Percentiles rank a stretch among this genome's conserved stretches.
Conservation (phyloP, 2,329 filamentous ascomycete genomes). For the Sporothrix schenckii region DNA sequence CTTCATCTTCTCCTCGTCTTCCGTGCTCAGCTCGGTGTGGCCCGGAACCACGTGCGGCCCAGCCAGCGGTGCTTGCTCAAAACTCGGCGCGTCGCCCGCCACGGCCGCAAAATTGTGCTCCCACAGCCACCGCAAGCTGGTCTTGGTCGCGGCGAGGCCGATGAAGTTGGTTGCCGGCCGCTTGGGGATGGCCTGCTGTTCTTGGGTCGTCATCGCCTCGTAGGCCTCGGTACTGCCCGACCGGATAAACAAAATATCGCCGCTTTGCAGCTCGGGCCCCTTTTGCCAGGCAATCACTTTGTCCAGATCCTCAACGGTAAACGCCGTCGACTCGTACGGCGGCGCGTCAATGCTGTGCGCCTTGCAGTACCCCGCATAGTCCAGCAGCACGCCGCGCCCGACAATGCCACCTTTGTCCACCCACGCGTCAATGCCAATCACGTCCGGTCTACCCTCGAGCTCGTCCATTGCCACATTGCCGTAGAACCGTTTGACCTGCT, state of each 20-base stretch:
- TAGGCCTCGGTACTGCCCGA: constrained; percentile 44
- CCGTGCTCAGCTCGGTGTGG: constrained; percentile 28
- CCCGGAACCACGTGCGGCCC: constrained; percentile 30
- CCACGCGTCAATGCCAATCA: constrained; percentile 35
- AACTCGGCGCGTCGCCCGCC: constrained; percentile 49
- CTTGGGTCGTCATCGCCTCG: constrained; percentile 36
- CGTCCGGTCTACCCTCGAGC: constrained; percentile 28
- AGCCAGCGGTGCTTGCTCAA: constrained; percentile 48
- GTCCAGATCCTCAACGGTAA: constrained; percentile 41
- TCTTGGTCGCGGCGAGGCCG: constrained; percentile 46
- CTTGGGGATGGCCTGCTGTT: constrained; percentile 42
- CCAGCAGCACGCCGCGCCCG: constrained; percentile 53
- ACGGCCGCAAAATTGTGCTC: constrained; percentile 51
- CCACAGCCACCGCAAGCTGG: constrained; percentile 51
- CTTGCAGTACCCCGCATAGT: constrained; percentile 41
- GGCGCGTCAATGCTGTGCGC: constrained; percentile 30
- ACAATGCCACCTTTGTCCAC: constrained; percentile 49
- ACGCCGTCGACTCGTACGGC: constrained; percentile 34
- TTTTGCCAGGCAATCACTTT: constrained; percentile 42
- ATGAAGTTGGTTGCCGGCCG: constrained; percentile 40
- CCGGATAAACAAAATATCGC: constrained; percentile 48
- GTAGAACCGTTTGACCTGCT: constrained; percentile 33
- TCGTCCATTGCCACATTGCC: constrained; percentile 27
- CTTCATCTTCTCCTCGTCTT: constrained; percentile 38
- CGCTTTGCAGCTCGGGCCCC: constrained; percentile 43